Evolutionary conservation across 2,329 filamentous ascomycete species (phyloP).

Genomic region (Fusarium xylarioides): DNA sequence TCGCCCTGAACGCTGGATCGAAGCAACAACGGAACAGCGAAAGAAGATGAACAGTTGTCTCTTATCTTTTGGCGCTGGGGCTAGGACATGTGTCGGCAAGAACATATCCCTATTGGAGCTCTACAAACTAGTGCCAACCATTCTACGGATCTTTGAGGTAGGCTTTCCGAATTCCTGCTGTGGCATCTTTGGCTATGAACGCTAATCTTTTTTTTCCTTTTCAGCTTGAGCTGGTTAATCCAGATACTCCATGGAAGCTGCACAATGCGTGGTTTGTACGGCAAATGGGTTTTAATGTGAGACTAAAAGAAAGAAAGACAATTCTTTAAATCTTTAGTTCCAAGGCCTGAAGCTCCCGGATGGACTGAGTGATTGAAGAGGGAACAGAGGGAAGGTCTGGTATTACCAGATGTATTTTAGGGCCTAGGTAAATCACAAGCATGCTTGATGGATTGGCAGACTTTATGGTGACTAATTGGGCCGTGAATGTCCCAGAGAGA

Average conservation of each 20-base stretch:
- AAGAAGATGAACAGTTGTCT: slow-evolving; percentile 19
- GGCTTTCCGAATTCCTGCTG: neutral
- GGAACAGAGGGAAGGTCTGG: no score
- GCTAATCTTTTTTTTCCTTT: neutral
- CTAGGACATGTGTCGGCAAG: slow-evolving; percentile 74
- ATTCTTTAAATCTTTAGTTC: neutral
- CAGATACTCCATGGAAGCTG: slow-evolving; percentile 63
- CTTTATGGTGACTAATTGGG: no score
- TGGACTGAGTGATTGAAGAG: no score
- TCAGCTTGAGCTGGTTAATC: slow-evolving; percentile 63
- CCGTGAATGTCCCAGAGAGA: no score
- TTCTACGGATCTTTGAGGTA: slow-evolving; percentile 21
- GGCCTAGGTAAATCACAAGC: no score
- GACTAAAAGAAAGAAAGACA: neutral
- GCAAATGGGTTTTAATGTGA: slow-evolving; percentile 60
- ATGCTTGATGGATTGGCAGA: no score
- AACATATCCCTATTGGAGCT: slow-evolving; percentile 70
- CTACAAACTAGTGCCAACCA: slow-evolving; percentile 64
- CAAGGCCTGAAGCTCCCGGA: no score
- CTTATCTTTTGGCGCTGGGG: slow-evolving; percentile 73
- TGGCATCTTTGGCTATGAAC: neutral
- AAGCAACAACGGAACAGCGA: slow-evolving; percentile 54
- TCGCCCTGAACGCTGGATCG: slow-evolving; percentile 73
- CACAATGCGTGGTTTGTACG: slow-evolving; percentile 70
- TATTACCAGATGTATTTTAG: no score